A percentile compares a stretch with the other conserved stretches of the same genome.
Evolutionary conservation across 1,139 yeast species (phyloP).

Genomic region (Nakaseomyces bracarensis): DNA sequence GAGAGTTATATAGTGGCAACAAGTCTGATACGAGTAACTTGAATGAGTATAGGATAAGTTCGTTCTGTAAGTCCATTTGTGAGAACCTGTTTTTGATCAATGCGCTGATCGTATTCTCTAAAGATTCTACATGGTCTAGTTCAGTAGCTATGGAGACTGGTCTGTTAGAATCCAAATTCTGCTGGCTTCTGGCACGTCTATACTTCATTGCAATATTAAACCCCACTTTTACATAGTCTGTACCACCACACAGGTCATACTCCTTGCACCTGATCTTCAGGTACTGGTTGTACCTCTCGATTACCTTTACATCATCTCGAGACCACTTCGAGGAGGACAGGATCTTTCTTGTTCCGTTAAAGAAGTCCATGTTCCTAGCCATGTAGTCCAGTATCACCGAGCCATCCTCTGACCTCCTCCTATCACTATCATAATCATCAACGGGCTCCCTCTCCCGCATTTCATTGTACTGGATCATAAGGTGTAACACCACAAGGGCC

Average conservation of each 20-base stretch:
- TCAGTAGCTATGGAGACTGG: slow-evolving; percentile 3
- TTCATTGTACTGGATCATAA: slow-evolving; percentile 67
- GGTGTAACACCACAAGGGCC: slow-evolving; percentile 73
- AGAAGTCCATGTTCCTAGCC: slow-evolving; percentile 49
- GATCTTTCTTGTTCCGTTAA: slow-evolving; percentile 38
- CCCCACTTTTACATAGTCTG: slow-evolving; percentile 61
- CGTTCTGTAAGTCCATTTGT: slow-evolving; percentile 65
- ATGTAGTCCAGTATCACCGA: slow-evolving; percentile 53
- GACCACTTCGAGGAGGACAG: slow-evolving; percentile 31
- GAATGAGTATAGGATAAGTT: slow-evolving; percentile 74
- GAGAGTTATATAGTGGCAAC: slow-evolving; percentile 71
- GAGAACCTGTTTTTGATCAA: slow-evolving; percentile 67
- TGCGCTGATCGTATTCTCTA: slow-evolving; percentile 71
- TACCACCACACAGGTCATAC: slow-evolving; percentile 35
- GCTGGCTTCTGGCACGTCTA: slow-evolving; percentile 35
- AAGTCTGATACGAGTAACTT: slow-evolving; percentile 81
- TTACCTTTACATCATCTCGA: slow-evolving; percentile 51
- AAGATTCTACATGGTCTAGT: slow-evolving; percentile 70
- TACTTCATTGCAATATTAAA: slow-evolving; percentile 37
- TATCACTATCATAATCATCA: not conserved
- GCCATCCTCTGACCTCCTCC: not conserved
- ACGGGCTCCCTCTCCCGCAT: slow-evolving; percentile 9
- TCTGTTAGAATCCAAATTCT: slow-evolving; percentile 34
- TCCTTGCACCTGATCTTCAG: slow-evolving; percentile 62
- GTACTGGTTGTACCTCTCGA: slow-evolving; percentile 66